Conservation (phyloP, 2,329 filamentous ascomycete genomes). For the Truncatella angustata region DNA sequence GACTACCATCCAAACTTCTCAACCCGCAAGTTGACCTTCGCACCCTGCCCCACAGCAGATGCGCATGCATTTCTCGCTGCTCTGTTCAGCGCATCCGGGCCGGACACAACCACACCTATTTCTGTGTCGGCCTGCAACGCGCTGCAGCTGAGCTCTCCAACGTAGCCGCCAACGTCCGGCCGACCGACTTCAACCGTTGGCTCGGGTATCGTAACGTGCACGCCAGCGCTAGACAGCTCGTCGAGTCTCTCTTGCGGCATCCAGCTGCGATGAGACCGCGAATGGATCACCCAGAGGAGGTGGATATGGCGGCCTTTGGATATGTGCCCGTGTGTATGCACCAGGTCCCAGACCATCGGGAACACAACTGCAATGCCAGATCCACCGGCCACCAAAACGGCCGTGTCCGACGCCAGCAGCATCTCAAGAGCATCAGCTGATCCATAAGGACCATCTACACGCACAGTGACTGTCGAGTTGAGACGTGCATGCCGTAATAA, state of each 20-base stretch:
- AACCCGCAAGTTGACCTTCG: conserved; percentile 50
- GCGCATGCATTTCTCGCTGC: conserved; percentile 59
- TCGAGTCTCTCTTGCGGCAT: conserved; percentile 46
- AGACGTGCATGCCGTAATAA: conserved; percentile 50
- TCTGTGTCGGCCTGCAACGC: conserved; percentile 25
- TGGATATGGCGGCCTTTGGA: conserved; percentile 36
- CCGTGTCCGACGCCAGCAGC: conserved; percentile 45
- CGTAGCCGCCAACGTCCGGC: conserved; percentile 46
- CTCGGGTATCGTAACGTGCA: conserved; percentile 51
- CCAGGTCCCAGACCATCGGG: conserved; percentile 55
- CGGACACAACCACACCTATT: conserved; percentile 56
- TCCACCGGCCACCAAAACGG: conserved; percentile 60
- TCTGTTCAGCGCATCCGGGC: conserved; percentile 61
- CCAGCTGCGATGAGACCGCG: conserved; percentile 52
- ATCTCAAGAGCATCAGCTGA: conserved; percentile 53
- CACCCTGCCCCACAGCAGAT: conserved; percentile 43
- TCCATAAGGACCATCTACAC: conserved; percentile 66
- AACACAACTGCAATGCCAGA: conserved; percentile 65
- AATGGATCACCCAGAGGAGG: conserved; percentile 60
- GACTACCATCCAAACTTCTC: conserved; percentile 69
- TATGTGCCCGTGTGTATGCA: conserved; percentile 20
- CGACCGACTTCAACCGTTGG: conserved; percentile 53
- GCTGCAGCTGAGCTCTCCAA: conserved; percentile 35
- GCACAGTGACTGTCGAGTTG: conserved; percentile 42
- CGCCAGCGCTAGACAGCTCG: conserved; percentile 46